Conservation (phyloP, 2,329 filamentous ascomycete genomes). For the Colletotrichum sansevieriae region DNA sequence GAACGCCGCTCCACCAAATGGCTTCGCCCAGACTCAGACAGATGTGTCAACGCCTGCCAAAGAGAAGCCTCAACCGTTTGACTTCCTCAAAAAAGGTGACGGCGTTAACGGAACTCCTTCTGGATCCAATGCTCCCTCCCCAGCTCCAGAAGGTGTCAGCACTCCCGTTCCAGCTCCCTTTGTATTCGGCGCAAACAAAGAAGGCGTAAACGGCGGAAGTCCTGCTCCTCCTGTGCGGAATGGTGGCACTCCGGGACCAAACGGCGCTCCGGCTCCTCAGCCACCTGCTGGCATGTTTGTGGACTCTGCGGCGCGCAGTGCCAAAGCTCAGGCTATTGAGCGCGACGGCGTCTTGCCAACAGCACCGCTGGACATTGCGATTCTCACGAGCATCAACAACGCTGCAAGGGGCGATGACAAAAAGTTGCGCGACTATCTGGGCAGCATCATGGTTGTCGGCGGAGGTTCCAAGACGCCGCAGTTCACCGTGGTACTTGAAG, state of each 20-base stretch:
- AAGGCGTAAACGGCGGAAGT: slow-evolving; percentile 61
- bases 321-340: slow-evolving; percentile 71
- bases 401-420: slow-evolving; percentile 91
- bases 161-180: slow-evolving; percentile 74
- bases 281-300: slow-evolving; percentile 62
- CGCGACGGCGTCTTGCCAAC: slow-evolving; percentile 86
- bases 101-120: slow-evolving; percentile 82
- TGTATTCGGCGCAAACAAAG: slow-evolving; percentile 66
- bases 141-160: slow-evolving; percentile 80
- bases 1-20: slow-evolving; percentile 57
- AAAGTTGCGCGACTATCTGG: slow-evolving; percentile 90
- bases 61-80: slow-evolving; percentile 75
- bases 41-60: slow-evolving; percentile 72
- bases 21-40: slow-evolving; percentile 56
- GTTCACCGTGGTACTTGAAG: slow-evolving; percentile 86
- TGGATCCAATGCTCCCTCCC: slow-evolving; percentile 89
- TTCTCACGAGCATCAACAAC: slow-evolving; percentile 89
- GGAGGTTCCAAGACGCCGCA: slow-evolving; percentile 85
- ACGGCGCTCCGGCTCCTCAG: slow-evolving; percentile 47
- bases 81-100: slow-evolving; percentile 74
- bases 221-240: slow-evolving; percentile 65
- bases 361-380: slow-evolving; percentile 88
- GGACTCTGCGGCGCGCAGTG: slow-evolving; percentile 64
- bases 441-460: slow-evolving; percentile 90
- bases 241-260: slow-evolving; percentile 58